Evolutionary conservation across 352 stramenopile species (phyloP).

Genomic region (Pythium dissotocum): DNA sequence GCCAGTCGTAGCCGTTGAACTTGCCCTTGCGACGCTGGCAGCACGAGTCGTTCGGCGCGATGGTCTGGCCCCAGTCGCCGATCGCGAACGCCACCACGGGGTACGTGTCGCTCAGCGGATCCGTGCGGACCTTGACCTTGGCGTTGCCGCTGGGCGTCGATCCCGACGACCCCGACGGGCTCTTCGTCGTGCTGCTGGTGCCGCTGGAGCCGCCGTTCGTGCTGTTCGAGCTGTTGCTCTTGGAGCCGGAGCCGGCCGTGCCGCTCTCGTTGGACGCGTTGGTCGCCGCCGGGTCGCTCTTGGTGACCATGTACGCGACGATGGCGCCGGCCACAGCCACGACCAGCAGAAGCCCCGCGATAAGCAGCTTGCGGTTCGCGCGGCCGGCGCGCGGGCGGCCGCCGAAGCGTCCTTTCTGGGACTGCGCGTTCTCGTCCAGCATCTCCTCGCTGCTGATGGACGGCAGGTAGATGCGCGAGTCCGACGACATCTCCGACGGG

Average conservation of each 20-base stretch:
- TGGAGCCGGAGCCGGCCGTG: neutral
- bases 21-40: slow-evolving; percentile 4
- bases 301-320: slow-evolving; percentile 3
- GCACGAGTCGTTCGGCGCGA: neutral
- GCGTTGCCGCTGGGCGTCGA: neutral
- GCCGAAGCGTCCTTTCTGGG: neutral
- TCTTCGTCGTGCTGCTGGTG: neutral
- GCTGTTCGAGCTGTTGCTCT: neutral
- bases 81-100: slow-evolving; percentile 3
- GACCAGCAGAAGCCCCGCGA: neutral
- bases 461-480: slow-evolving; percentile 7
- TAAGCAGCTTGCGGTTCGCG: neutral
- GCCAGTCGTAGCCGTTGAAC: slow-evolving; percentile 26
- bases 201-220: neutral
- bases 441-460: slow-evolving; percentile 8
- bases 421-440: slow-evolving; percentile 8
- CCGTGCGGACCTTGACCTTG: slow-evolving; percentile 5
- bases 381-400: neutral
- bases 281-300: neutral
- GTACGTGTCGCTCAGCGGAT: slow-evolving; percentile 3
- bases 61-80: slow-evolving; percentile 9
- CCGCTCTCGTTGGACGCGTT: neutral
- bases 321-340: neutral
- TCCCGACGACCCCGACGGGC: neutral
- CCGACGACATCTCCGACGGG: neutral